A percentile compares a stretch with the other conserved stretches of the same genome.
phyloP scores from a whole-genome alignment of 2,329 filamentous ascomycete genomes.

The Parastagonospora nodorum region DNA sequence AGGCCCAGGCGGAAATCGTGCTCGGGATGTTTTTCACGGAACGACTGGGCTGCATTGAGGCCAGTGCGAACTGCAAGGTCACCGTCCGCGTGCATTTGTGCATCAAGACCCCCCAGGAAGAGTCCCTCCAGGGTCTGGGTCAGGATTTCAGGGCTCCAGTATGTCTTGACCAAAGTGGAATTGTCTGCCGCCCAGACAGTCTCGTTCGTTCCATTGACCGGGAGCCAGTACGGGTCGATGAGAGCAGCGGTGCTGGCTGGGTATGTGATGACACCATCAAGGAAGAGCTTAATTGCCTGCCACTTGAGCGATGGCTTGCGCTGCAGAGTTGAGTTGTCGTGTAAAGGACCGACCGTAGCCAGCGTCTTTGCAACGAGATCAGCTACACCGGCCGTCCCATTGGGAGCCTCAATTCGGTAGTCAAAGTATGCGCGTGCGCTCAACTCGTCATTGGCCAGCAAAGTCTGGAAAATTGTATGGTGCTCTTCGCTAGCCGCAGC shows the following conservation, averaged over 20 bases:
- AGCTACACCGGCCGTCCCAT: not conserved
- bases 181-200: conserved; percentile 1
- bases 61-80: conserved; percentile 1
- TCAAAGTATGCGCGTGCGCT: conserved; percentile 6
- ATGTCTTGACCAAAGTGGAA: not conserved
- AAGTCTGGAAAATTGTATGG: not conserved
- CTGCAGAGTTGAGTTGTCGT: conserved; percentile 5
- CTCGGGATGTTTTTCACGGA: conserved; percentile 2
- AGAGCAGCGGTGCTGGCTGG: conserved; percentile 3
- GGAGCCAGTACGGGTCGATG: conserved; percentile 2
- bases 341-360: not conserved
- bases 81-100: conserved; percentile 3
- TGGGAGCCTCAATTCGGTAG: conserved; percentile 5
- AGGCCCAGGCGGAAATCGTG: conserved; percentile 5
- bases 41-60: conserved; percentile 1
- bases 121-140: not conserved
- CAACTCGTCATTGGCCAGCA: not conserved
- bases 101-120: conserved; percentile 1
- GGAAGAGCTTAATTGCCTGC: conserved; percentile 5
- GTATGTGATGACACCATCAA: conserved; percentile 8
- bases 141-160: conserved; percentile 6
- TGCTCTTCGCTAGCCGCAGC: not conserved
- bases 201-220: conserved; percentile 4
- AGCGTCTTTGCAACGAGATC: conserved; percentile 2
- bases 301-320: conserved; percentile 1